Evolutionary conservation across 345 rosid species (phyloP), one percentile per base, ranked within the genome.

Genomic region (Erysimum cheiranthoides): DNA sequence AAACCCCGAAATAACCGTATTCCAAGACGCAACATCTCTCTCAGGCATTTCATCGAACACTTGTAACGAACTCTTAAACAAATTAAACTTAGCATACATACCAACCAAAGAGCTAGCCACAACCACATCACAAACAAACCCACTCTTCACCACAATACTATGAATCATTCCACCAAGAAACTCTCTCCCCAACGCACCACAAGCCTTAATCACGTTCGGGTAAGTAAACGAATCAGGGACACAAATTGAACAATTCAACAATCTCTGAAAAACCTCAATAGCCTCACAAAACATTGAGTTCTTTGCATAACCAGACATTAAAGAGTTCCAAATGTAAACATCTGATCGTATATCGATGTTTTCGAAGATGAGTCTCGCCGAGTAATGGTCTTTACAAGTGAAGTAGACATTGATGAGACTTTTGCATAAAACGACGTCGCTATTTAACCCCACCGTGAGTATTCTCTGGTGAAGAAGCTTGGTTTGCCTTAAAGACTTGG

Each of bases 11-110:
- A 92, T 88, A 8, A 89, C 86, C 0, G 87, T 58, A 71, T 89
- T 89, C 96, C 97, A 89, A 77, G 84, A 70, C 1, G 82, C 89
- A 54, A 88, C 87, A 38, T 88, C 96, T 79, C 93, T 85, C 0
- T 81, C 86, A 65, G 82, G 51, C 85, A 92, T 92, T 84, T 92
- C 92, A 60, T 84, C 88, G 71, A 91, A 91, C 89, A 88, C 0
- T 64, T 78, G 61, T 3, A 75, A n/a, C 8, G 86, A 86, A 53
- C 13, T 10, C 1, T 34, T 77, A 62, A 83, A 85, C 72, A 66
- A 68, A 8, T 70, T 36, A 70, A 90, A 85, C 54, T 81, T 86
- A 0, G 85, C 90, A 45, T 92, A 89, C 85, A 89, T 80, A 6
- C 87, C 38, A 0, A 84, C 84, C 3, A 86, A 77, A 73, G 92